Evolutionary conservation across 169 alveolate genomes (phyloP), one percentile per base, ranked within the genome.

Genomic region (Plasmodium falciparum): DNA sequence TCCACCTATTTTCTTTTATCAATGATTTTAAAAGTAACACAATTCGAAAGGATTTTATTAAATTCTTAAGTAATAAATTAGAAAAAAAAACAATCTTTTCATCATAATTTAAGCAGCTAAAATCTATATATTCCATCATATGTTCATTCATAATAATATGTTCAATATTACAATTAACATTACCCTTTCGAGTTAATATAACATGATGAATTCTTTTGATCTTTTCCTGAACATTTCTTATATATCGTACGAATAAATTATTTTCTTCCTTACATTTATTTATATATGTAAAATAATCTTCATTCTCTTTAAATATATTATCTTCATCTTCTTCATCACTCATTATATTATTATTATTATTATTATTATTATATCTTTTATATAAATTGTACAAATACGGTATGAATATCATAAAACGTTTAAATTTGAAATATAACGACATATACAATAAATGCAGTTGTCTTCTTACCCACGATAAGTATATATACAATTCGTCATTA

Each of bases 1-100:
- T 72, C 92, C 92, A 86, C 33, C 61, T 62, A 20, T 49, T 33
- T 65, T 70, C 49, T 66, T 52, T 86, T 47, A 86, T 15, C 11
- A 86, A 52, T 0, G 26, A 61, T 29, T 86, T 58, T 8, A 86
- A 39, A 13, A 26, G 2, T 62, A 12, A 49, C 59, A 86, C 17
- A 12, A 72, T 33, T 5, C 75, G 86, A 86, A 71, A 86, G 9
- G 92, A 86, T 72, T 86, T 86, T 11, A 86, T 72, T 20, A 86
- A 71, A 86, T 86, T 86, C 29, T 86, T 70, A 22, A 86, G 26
- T 11, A 86, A 45, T 12, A 86, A 67, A 26, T 86, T 47, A 66
- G 78, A 86, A n/a, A 86, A 11, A 15, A 86, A 86, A 50, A 86
- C 43, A 22, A 86, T 86, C 50, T 86, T 72, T 65, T 86, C 92